Base-by-base conservation (phyloP, 306 rosid species). In the Cucumis hystrix region DNA sequence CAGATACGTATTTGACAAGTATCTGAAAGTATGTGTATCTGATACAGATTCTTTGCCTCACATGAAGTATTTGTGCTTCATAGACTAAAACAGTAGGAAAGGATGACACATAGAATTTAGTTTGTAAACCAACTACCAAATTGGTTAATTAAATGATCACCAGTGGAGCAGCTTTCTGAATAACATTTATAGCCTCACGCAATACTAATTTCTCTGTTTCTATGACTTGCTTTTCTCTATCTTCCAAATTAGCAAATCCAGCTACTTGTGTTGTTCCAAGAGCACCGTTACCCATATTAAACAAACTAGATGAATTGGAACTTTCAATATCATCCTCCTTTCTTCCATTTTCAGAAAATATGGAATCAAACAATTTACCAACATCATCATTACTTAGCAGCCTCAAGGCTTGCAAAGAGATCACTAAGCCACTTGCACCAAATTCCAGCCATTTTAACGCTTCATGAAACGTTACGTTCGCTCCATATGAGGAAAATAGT, bases 111-210 rank as follows among this genome's bases (percentile, higher is more conserved):
- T 28, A 1, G 39, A 33, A 37, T 75, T 25, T 35, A 18, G 43
- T 58, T 70, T 70, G 63, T 17, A 75, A 57, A 39, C 40, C 88
- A 88, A 89, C 91, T 86, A 87, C 94, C 96, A 89, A 90, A 89
- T 83, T 41, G 60, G 77, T 77, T 84, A 91, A 87, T 87, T 92
- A 92, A 90, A 92, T 77, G 86, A 92, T 95, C 98, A 95, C 97
- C 98, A 95, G 92, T 82, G 99, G 97, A 83, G 97, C 93, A 88
- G 99, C 96, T 89, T 85, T 90, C 89, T 82, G 86, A 85, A 95
- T 88, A 82, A 87, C 92, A 76, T 84, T 67, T 76, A 89, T 81
- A 33, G 93, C 93, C 83, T 92, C 85, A 72, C 81, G 89, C 92
- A 95, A 84, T 61, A 90, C 83, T 2, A 79, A 83, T 83, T 83